Evolutionary conservation across 495 filamentous ascomycete genomes (phyloP).

Genomic region (Aspergillus funiculosus): DNA sequence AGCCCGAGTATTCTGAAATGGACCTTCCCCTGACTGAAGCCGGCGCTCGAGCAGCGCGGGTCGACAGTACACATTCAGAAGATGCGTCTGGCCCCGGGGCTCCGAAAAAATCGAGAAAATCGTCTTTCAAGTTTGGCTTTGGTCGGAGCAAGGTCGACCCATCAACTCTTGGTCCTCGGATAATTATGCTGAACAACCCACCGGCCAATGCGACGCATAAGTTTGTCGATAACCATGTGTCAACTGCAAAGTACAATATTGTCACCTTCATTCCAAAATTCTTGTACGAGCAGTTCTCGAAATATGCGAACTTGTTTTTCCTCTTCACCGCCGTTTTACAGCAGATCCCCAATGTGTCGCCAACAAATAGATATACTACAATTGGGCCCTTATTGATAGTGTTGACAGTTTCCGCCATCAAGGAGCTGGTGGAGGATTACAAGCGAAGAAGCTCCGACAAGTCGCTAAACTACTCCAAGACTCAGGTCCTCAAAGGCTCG

Average conservation of each 20-base stretch:
- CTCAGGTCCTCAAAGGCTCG: slow-evolving; percentile 77
- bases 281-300: slow-evolving; percentile 97
- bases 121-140: slow-evolving; percentile 93
- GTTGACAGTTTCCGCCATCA: slow-evolving; percentile 85
- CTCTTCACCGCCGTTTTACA: slow-evolving; percentile 93
- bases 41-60: slow-evolving; percentile 46
- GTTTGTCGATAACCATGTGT: slow-evolving; percentile 93
- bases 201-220: slow-evolving; percentile 84
- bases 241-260: slow-evolving; percentile 96
- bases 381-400: slow-evolving; percentile 90
- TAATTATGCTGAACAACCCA: slow-evolving; percentile 96
- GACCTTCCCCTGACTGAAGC: slow-evolving; percentile 88
- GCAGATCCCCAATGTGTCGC: slow-evolving; percentile 91
- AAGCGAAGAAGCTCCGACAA: slow-evolving; percentile 83
- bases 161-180: slow-evolving; percentile 80
- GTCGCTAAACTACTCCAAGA: slow-evolving; percentile 81
- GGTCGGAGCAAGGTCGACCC: slow-evolving; percentile 80
- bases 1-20: slow-evolving; percentile 93
- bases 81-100: slow-evolving; percentile 26
- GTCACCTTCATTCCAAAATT: slow-evolving; percentile 97
- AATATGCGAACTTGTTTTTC: slow-evolving; percentile 99
- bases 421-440: slow-evolving; percentile 92
- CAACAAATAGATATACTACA: slow-evolving; percentile 92
- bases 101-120: slow-evolving; percentile 57
- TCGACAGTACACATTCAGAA: slow-evolving; percentile 30